phyloP scores from a whole-genome alignment of 2,329 filamentous ascomycete species.

The Lecanosticta acicola region DNA sequence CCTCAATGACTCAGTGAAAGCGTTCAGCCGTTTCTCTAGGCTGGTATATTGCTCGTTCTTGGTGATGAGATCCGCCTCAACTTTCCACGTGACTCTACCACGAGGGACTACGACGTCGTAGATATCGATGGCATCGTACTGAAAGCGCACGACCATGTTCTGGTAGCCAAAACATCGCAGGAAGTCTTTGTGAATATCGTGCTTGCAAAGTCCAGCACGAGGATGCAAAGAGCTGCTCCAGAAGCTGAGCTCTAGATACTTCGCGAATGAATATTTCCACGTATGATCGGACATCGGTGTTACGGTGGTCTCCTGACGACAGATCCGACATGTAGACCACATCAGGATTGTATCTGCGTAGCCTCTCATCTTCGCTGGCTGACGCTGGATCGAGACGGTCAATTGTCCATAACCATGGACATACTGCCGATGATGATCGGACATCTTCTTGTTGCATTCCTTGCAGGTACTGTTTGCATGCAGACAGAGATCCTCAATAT shows the following conservation, averaged over 20 bases:
- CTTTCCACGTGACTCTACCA: conserved; percentile 91
- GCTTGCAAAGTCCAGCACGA: conserved; percentile 70
- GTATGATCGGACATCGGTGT: conserved; percentile 89
- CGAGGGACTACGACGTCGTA: conserved; percentile 92
- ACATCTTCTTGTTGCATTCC: conserved; percentile 80
- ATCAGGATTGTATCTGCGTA: conserved; percentile 77
- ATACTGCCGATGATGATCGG: conserved; percentile 91
- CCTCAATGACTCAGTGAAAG: conserved; percentile 84
- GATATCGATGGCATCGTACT: conserved; percentile 87
- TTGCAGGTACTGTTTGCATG: conserved; percentile 71
- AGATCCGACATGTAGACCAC: conserved; percentile 96
- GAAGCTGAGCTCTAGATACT: conserved; percentile 95
- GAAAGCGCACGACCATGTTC: conserved; percentile 78
- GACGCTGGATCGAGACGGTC: conserved; percentile 80
- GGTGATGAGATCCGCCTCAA: conserved; percentile 83
- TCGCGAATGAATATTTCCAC: conserved; percentile 98
- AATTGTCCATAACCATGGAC: conserved; percentile 94
- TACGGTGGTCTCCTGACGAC: conserved; percentile 81
- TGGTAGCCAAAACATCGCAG: conserved; percentile 87
- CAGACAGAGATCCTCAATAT: conserved; percentile 82
- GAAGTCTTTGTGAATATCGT: conserved; percentile 89
- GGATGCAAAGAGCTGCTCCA: conserved; percentile 82
- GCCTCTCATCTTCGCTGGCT: conserved; percentile 59
- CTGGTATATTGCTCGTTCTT: conserved; percentile 87
- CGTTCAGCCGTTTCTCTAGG: conserved; percentile 73